Percentiles rank a stretch among this genome's conserved stretches.
Evolutionary conservation across 75 land plant species (phyloP).

Genomic region (Larix kaempferi): DNA sequence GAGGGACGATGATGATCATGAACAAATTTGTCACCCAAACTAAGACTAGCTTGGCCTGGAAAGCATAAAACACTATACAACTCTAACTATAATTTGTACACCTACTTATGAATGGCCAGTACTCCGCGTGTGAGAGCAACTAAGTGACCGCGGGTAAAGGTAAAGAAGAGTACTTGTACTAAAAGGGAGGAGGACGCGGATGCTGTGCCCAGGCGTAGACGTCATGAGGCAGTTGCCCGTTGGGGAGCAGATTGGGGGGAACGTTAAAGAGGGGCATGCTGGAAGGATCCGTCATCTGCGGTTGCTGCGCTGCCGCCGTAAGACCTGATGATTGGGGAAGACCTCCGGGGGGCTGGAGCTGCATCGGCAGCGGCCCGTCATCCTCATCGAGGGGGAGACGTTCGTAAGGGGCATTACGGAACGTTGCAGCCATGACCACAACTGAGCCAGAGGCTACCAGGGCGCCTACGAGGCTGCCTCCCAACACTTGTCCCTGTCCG

Average conservation of each 20-base stretch:
- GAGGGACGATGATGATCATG: no score
- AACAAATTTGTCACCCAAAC: no score
- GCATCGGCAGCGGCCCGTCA: not conserved
- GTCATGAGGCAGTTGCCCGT: slow-evolving; percentile 35
- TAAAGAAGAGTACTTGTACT: no score
- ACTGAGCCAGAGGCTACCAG: slow-evolving; percentile 70
- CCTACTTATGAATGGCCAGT: no score
- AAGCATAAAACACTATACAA: no score
- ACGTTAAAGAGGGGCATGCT: slow-evolving; percentile 27
- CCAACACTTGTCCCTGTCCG: slow-evolving; percentile 77
- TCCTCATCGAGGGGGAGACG: slow-evolving; percentile 74
- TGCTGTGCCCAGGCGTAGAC: slow-evolving; percentile 32
- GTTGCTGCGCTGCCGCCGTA: not conserved
- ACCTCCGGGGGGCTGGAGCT: not conserved
- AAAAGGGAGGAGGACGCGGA: no score
- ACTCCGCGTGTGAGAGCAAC: no score
- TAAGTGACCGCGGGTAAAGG: no score
- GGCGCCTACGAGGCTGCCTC: slow-evolving; percentile 67
- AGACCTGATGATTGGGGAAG: not conserved
- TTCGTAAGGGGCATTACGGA: slow-evolving; percentile 67
- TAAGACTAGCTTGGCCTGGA: no score
- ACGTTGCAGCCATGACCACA: slow-evolving; percentile 72
- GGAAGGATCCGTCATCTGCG: not conserved
- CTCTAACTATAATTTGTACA: no score
- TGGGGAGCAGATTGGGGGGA: slow-evolving; percentile 31